Evolutionary conservation across 2,329 filamentous ascomycete genomes (phyloP).

Genomic region (Alternaria ventricosa): DNA sequence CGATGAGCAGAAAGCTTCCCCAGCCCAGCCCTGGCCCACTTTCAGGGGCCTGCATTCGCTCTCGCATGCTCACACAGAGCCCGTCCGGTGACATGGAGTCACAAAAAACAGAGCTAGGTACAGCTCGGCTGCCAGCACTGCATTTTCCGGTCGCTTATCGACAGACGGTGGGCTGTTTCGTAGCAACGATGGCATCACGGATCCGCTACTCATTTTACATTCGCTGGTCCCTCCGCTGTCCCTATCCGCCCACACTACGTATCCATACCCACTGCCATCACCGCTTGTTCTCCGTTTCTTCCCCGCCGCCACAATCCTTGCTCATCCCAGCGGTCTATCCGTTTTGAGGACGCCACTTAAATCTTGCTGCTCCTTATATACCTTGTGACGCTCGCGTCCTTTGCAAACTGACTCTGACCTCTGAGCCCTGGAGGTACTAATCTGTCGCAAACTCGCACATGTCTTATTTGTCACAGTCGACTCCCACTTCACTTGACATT

Average conservation of each 20-base stretch:
- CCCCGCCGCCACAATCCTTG: constrained; percentile 48
- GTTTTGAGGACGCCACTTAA: constrained; percentile 49
- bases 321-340: constrained; percentile 41
- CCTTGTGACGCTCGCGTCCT: constrained; percentile 45
- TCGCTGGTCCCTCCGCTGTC: constrained; percentile 46
- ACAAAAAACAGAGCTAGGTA: constrained; percentile 29
- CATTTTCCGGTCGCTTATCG: constrained; percentile 34
- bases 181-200: constrained; percentile 33
- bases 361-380: constrained; percentile 50
- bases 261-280: constrained; percentile 47
- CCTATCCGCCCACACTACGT: constrained; percentile 46
- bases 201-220: constrained; percentile 39
- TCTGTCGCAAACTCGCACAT: constrained; percentile 39
- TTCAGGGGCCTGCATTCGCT: constrained; percentile 38
- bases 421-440: constrained; percentile 32
- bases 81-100: constrained; percentile 39
- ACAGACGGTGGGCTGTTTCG: constrained; percentile 32
- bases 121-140: constrained; percentile 39
- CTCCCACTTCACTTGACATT: constrained; percentile 9
- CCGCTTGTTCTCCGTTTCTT: constrained; percentile 48
- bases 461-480: constrained; percentile 32
- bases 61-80: constrained; percentile 21
- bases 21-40: constrained; percentile 42
- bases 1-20: constrained; percentile 35
- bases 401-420: constrained; percentile 36